phyloP scores from a whole-genome alignment of 2,329 filamentous ascomycete genomes.

The Sporothrix sp. region DNA sequence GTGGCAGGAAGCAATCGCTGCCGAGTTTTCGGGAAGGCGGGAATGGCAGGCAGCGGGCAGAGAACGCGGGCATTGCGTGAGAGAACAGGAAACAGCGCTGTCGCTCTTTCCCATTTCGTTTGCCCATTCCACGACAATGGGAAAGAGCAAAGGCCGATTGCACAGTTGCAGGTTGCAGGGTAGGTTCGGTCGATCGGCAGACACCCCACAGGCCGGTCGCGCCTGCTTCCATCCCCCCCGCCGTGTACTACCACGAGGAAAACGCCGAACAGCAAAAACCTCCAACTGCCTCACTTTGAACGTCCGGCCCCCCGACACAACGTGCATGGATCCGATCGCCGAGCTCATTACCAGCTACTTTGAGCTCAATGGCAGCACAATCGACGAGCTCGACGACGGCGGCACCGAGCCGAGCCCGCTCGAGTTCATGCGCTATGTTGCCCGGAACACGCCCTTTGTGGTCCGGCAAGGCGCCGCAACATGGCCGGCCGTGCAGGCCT shows the following conservation, averaged over 20 bases:
- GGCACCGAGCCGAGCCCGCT: conserved; percentile 55
- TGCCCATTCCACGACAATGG: neutral
- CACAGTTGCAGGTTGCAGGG: neutral
- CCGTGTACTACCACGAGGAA: neutral
- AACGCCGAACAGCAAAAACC: neutral
- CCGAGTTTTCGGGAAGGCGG: too few relatives aligned
- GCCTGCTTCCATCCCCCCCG: neutral
- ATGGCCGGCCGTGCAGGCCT: conserved; percentile 54
- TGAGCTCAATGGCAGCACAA: conserved; percentile 53
- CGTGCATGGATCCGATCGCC: conserved; percentile 30
- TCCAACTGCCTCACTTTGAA: neutral
- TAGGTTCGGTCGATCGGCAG: too few relatives aligned
- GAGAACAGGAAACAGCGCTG: neutral
- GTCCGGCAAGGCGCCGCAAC: conserved; percentile 50
- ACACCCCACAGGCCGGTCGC: neutral
- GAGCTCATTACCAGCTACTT: conserved; percentile 60
- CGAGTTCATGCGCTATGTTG: conserved; percentile 71
- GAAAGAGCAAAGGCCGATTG: neutral
- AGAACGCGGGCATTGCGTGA: too few relatives aligned
- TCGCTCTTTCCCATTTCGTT: neutral
- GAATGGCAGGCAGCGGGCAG: too few relatives aligned
- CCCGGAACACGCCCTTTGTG: conserved; percentile 65
- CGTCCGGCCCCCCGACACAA: neutral
- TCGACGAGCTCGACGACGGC: conserved; percentile 48
- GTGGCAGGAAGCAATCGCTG: too few relatives aligned